Evolutionary conservation across 2,329 filamentous ascomycete genomes (phyloP).

Genomic region (Hypoxylon sp.): DNA sequence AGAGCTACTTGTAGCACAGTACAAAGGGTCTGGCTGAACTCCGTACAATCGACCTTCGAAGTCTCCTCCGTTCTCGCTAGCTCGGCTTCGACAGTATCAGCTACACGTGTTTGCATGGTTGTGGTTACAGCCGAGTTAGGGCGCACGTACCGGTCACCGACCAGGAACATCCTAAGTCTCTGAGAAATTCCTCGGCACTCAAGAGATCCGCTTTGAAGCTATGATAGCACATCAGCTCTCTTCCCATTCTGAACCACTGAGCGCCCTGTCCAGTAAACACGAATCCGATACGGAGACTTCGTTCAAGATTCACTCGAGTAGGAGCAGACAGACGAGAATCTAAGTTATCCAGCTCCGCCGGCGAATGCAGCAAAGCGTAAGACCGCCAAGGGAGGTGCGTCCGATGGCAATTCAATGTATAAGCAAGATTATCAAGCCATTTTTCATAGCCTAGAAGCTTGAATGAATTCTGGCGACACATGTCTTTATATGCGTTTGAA

Average conservation of each 20-base stretch:
- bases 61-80: neutral
- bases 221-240: slow-evolving; percentile 48
- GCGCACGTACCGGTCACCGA: slow-evolving; percentile 29
- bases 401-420: slow-evolving; percentile 41
- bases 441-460: neutral
- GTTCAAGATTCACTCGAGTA: slow-evolving; percentile 37
- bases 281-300: too few species aligned
- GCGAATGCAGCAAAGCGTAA: slow-evolving; percentile 33
- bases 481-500: neutral
- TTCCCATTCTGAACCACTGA: slow-evolving; percentile 56
- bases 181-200: slow-evolving; percentile 21
- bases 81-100: neutral
- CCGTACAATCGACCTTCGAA: slow-evolving; percentile 45
- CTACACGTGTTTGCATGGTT: neutral
- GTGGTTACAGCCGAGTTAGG: neutral
- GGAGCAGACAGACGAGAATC: neutral
- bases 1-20: slow-evolving; percentile 62
- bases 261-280: slow-evolving; percentile 58
- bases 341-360: slow-evolving; percentile 2
- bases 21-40: slow-evolving; percentile 58
- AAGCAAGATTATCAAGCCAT: slow-evolving; percentile 31
- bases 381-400: slow-evolving; percentile 36
- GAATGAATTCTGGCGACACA: neutral
- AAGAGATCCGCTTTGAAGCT: slow-evolving; percentile 42
- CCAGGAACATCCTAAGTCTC: slow-evolving; percentile 32